Evolutionary conservation across 768 basidiomycete species (phyloP), one percentile per base, ranked within the genome.

Genomic region (Trametes coccinea): DNA sequence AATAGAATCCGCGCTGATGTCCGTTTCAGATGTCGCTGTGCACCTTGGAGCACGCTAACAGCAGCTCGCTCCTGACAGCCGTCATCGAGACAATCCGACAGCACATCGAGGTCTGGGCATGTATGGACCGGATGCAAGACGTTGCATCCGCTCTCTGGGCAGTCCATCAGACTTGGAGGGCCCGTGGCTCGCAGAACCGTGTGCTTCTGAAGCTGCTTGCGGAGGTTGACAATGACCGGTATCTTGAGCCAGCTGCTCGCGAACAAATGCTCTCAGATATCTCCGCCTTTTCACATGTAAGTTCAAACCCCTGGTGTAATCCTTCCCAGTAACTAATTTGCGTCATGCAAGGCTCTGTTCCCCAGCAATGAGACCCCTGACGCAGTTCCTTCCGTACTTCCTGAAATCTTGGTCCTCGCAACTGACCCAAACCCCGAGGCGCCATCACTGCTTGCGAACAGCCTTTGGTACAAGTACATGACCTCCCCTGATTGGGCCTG

Each of bases 401-500:
- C 87, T 0, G 90, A 92, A 70, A 89, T 92, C 41, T 75, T 89
- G 17, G 70, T 85, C 7, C 80, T 92, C n/a, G 82, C 83, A 4
- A 82, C 79, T 9, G 84, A 90, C 68, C 73, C 79, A 2, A 79
- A 81, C 52, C 76, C 77, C 0, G 84, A 87, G 59, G 89, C 86
- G 5, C 82, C 89, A 2, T 85, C 86, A 0, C 80, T 82, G 49
- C 83, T 93, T 22, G 91, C 90, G 0, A 89, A 88, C 66, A 82
- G 82, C 48, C 77, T 93, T 13, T 93, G 92, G 92, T 89, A 90
- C 73, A 89, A 90, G 69, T 92, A 92, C 66, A 84, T 88, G 45
- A 84, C 83, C 14, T 83, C 89, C 0, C 68, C 73, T 13, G 83
- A 90, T 66, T 92, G 91, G 90, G 90, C 83, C 2, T 88, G 85